A percentile compares a stretch with the other conserved stretches of the same genome.
These are phyloP conservation scores for Abrus pulchellus DNA, from an alignment of 306 rosid genomes.

Conservation along the genomic window DNA sequence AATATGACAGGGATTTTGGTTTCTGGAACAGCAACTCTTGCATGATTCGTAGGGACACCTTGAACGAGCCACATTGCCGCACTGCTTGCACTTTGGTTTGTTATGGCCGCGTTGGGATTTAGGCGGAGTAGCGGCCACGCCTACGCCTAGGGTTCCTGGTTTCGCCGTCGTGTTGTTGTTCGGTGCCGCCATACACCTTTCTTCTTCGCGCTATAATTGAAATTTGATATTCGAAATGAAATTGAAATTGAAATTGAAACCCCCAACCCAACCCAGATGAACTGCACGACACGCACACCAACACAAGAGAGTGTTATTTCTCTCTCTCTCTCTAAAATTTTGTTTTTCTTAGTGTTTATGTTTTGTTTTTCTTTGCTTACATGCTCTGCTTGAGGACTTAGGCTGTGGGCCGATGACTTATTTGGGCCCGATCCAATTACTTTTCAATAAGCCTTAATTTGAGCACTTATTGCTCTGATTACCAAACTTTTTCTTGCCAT, in stretches of 20 bases:
- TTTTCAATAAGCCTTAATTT: too few relatives aligned
- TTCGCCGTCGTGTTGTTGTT: slow-evolving; percentile 29
- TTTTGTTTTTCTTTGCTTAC: too few relatives aligned
- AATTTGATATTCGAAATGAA: neutral
- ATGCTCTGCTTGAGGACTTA: too few relatives aligned
- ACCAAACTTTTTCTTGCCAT: too few relatives aligned
- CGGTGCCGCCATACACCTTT: slow-evolving; percentile 20
- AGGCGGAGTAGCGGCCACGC: neutral
- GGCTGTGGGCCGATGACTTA: too few relatives aligned
- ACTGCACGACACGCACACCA: too few relatives aligned
- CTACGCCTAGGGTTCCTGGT: slow-evolving; percentile 35
- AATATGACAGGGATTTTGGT: slow-evolving; percentile 95
- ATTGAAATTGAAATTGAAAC: neutral
- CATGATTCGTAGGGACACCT: slow-evolving; percentile 93
- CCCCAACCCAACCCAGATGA: neutral
- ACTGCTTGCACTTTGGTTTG: slow-evolving; percentile 69
- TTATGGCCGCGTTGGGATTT: slow-evolving; percentile 66
- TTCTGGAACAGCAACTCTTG: slow-evolving; percentile 94
- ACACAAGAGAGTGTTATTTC: too few relatives aligned
- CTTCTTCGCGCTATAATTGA: slow-evolving; percentile 4
- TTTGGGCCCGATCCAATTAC: too few relatives aligned
- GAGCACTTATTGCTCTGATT: too few relatives aligned
- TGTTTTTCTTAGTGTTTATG: too few relatives aligned
- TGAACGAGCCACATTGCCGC: slow-evolving; percentile 99
- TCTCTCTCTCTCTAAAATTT: too few relatives aligned